phyloP scores from a whole-genome alignment of 202 grass and related monocot species.

The Brachypodium distachyon region DNA sequence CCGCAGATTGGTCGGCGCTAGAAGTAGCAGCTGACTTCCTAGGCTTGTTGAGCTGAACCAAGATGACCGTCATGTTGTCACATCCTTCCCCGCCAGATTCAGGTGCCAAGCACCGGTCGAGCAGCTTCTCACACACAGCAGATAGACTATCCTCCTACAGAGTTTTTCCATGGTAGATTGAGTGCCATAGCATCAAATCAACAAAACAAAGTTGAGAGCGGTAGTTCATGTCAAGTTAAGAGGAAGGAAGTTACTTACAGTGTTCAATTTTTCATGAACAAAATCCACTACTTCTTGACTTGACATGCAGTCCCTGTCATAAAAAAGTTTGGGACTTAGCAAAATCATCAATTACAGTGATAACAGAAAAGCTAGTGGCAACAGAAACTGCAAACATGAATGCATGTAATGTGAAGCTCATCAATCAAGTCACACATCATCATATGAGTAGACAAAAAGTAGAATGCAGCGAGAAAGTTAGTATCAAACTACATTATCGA shows the following conservation, averaged over 20 bases:
- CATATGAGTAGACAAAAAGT: not conserved
- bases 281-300: conserved; percentile 89
- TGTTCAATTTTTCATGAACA: conserved; percentile 46
- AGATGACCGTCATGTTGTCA: conserved; percentile 91
- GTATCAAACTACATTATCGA: not conserved
- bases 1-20: conserved; percentile 10
- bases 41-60: conserved; percentile 78
- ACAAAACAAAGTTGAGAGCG: not conserved
- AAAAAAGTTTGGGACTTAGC: not conserved
- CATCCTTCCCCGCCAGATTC: conserved; percentile 62
- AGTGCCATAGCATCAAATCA: not conserved
- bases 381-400: not conserved
- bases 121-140: conserved; percentile 56
- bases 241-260: conserved; percentile 25
- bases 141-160: conserved; percentile 61
- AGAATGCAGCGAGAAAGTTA: not conserved
- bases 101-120: conserved; percentile 62
- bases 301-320: conserved; percentile 79
- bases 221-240: not conserved
- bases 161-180: not conserved
- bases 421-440: not conserved
- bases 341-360: not conserved
- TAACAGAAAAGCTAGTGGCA: not conserved
- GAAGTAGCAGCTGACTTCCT: conserved; percentile 15
- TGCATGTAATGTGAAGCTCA: not conserved